Base-by-base conservation (phyloP, 2,329 filamentous ascomycete species). In the Fusarium nelsonii region DNA sequence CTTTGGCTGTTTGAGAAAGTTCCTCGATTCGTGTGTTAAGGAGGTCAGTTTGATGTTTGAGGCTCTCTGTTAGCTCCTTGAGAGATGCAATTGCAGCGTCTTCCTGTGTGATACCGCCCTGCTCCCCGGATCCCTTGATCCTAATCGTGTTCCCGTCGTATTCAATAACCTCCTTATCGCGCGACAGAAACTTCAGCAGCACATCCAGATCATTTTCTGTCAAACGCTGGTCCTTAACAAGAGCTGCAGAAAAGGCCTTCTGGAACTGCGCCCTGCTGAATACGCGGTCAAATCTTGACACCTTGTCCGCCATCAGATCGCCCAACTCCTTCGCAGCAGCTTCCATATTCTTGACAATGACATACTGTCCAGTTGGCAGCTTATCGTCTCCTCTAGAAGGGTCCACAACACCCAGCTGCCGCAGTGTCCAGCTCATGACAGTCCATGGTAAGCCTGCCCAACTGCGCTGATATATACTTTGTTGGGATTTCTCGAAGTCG, bases 71-170 rank as follows among this genome's bases (percentile, higher is more conserved):
- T 12, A 97, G 85, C 28, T 92, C 88, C 74, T 94, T 95, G 11
- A 99, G 87, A 18, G 91, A 91, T 2, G 94, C 94, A 66, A 97
- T 92, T 1, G 92, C 91, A 6, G 84, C 83, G 80, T 99, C 96
- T 73, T 97, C 91, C 59, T 90, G 83, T 1, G 92, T 92, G 68
- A 98, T 90, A 0, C 73, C 72, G 1, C 75, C 62, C 44, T 81
- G 79, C 52, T 87, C 84, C 4, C 83, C 82, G 0, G 85, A 77
- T 1, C 80, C 79, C 72, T 88, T 91, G 78, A 98, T 90, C 76
- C 92, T 94, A 71, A 99, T 85, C 0, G 90, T 92, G 69, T 88
- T 80, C 6, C 87, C 88, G 74, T 93, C 90, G 72, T 84, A 89
- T 50, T 81, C 83, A 34, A 89, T 80, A 39, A 84, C 71, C 8